Percentiles rank a stretch among this genome's conserved stretches.
Evolutionary conservation across 2,329 filamentous ascomycete species (phyloP).

Genomic region (Alternaria ethzedia): DNA sequence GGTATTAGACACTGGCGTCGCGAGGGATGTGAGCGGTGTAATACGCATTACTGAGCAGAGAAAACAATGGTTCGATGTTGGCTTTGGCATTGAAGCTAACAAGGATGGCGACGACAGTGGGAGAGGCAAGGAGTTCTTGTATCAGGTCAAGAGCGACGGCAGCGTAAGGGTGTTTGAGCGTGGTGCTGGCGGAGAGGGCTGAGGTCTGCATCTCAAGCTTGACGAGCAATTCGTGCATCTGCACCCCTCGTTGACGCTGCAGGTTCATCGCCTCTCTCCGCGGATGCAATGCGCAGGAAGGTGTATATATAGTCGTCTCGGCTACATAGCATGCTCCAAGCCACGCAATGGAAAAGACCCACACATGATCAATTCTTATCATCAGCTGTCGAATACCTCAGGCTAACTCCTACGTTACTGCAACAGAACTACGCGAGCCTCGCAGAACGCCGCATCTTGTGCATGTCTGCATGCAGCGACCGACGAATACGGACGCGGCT

Average conservation of each 20-base stretch:
- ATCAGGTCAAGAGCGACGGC: constrained; percentile 80
- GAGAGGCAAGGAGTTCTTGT: constrained; percentile 75
- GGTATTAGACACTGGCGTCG: constrained; percentile 83
- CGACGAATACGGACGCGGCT: neutral
- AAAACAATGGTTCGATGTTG: constrained; percentile 36
- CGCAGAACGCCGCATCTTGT: neutral
- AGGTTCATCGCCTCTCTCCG: neutral
- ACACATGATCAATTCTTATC: neutral
- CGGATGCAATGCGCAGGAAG: neutral
- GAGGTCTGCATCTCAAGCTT: neutral
- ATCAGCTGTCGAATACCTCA: neutral
- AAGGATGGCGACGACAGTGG: constrained; percentile 25
- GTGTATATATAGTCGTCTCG: neutral
- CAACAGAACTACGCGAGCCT: neutral
- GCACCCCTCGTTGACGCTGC: neutral
- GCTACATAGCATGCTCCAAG: neutral
- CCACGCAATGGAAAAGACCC: neutral
- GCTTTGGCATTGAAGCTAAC: constrained; percentile 26
- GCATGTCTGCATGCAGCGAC: neutral
- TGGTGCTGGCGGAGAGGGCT: constrained; percentile 57
- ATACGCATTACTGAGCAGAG: constrained; percentile 69
- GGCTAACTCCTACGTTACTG: neutral
- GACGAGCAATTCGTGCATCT: neutral
- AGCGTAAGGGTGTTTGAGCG: constrained; percentile 83
- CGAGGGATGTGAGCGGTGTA: constrained; percentile 88